Evolutionary conservation across 331 rosid genomes (phyloP), one percentile per base, ranked within the genome.

Genomic region (Stylosanthes scabra): DNA sequence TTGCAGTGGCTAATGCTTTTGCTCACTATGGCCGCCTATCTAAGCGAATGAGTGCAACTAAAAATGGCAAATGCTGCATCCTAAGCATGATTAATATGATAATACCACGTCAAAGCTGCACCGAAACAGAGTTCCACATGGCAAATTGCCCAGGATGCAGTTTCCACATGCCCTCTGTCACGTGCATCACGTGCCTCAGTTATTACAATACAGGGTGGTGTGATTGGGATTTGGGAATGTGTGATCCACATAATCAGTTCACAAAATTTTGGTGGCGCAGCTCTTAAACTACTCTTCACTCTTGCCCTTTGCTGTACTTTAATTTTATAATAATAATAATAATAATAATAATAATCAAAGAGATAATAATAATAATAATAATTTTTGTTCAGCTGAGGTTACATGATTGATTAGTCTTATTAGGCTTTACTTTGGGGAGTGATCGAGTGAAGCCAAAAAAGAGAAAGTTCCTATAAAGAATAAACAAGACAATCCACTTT

Each of bases 151-250:
- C 45, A 28, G 11, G 10, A 45, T 58, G 47, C n/a, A 14, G 37
- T 45, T 25, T 13, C 47, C 29, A n/a, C 59, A 14, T 77, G 81
- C 44, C 25, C 10, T 61, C 12, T 51, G 76, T 46, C 76, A 68
- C 70, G 70, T 65, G 70, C 70, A 65, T 65, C 70, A 70, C 76
- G 68, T 71, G 60, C 76, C 15, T 31, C 39, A 29, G 39, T 25
- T 60, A 66, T 74, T 62, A 63, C 15, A 14, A 42, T 16, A 16
- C 27, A 49, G 61, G 34, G 6, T 31, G 37, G 37, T 31, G 37
- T 20, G 25, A 20, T 20, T 31, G 37, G 3, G 37, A 31, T 0
- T 20, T 31, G 37, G 3, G 37, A 31, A 31, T 31, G 37, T 11
- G 69, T 49, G 55, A 73, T 74, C 63, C 74, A 63, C 45, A 39